These are phyloP conservation scores for Astragalus glycyphyllos DNA, from an alignment of 306 rosid genomes.

Conservation along the genomic window DNA sequence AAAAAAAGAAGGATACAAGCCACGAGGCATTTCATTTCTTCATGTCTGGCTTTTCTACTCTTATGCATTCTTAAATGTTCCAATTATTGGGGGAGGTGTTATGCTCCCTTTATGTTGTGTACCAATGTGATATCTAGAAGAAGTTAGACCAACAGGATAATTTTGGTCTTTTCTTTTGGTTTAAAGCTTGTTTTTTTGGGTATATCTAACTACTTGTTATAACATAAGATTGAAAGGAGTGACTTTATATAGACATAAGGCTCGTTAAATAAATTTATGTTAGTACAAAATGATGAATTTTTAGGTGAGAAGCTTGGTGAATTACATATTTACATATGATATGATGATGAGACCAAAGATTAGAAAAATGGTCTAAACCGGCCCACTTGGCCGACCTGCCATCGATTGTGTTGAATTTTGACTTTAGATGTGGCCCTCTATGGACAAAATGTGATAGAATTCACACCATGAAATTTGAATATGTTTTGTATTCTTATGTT, in stretches of 20 bases:
- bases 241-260: slow-evolving; percentile 21
- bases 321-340: not conserved
- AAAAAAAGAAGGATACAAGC: not conserved
- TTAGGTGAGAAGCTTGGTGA: not conserved
- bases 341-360: slow-evolving; percentile 30
- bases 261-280: slow-evolving; percentile 11
- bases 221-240: not conserved
- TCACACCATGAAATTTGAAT: slow-evolving; percentile 21
- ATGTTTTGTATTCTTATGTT: not conserved
- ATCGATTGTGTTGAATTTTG: slow-evolving; percentile 19
- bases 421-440: slow-evolving; percentile 2
- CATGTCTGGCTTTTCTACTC: slow-evolving; percentile 36
- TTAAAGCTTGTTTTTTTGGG: not conserved
- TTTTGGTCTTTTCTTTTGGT: not conserved
- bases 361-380: slow-evolving; percentile 26
- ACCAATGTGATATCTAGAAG: slow-evolving; percentile 19
- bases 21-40: slow-evolving; percentile 42
- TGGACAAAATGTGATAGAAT: slow-evolving; percentile 16
- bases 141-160: not conserved
- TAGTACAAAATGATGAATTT: slow-evolving; percentile 19
- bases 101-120: not conserved
- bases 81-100: slow-evolving; percentile 38
- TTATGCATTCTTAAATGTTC: slow-evolving; percentile 28
- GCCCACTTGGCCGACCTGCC: slow-evolving; percentile 25
- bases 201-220: slow-evolving; percentile 1